These are phyloP conservation scores for Saccharomyces hybrid DNA, from an alignment of 1,139 yeast species.

Conservation along the genomic window DNA sequence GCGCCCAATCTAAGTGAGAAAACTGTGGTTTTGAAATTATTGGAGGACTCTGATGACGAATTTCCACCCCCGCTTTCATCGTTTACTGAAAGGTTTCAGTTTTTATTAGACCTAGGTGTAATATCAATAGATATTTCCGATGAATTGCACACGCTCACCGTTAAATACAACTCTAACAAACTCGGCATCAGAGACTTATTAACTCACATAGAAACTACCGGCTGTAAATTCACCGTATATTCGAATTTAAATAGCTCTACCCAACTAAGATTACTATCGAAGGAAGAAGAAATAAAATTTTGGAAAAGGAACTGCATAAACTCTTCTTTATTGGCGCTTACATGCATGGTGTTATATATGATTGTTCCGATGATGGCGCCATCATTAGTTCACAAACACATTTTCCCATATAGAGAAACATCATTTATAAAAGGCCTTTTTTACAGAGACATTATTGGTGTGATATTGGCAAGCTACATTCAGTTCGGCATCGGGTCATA, in stretches of 20 bases:
- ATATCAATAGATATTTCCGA: conserved; percentile 33
- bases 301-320: conserved; percentile 56
- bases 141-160: conserved; percentile 8
- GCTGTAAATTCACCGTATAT: conserved; percentile 42
- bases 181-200: conserved; percentile 56
- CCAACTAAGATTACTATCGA: conserved; percentile 62
- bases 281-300: conserved; percentile 60
- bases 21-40: neutral
- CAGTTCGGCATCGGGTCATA: conserved; percentile 56
- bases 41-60: neutral
- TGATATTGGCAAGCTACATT: conserved; percentile 54
- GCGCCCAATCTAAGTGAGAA: neutral
- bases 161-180: conserved; percentile 38
- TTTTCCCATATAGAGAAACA: conserved; percentile 22
- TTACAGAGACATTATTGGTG: conserved; percentile 53
- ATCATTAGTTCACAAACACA: conserved; percentile 6
- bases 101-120: conserved; percentile 41
- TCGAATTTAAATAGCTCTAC: conserved; percentile 27
- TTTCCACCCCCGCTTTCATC: neutral
- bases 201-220: conserved; percentile 40
- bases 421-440: conserved; percentile 44
- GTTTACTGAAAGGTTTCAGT: conserved; percentile 21
- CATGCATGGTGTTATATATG: conserved; percentile 26
- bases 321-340: conserved; percentile 30
- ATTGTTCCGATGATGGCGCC: conserved; percentile 24